Base-by-base conservation (phyloP, 495 filamentous ascomycete species). In the Aspergillus olivimuriae region DNA sequence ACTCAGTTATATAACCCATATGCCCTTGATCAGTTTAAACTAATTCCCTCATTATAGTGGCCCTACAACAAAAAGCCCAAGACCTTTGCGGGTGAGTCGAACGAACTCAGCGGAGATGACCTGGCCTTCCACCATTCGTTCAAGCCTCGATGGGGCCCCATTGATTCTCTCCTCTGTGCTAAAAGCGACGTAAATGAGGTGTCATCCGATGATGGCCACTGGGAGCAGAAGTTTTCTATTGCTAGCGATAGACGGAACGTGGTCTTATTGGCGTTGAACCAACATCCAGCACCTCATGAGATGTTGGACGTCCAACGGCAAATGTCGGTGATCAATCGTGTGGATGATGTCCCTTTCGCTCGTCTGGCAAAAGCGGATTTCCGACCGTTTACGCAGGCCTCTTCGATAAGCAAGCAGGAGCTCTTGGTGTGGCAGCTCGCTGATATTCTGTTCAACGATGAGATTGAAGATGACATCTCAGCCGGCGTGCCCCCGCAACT, bases 371-470 rank as follows among this genome's bases (percentile, higher is more conserved):
- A 53, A 26, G 44, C 57, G 21, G 57, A 70, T 24, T 55, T 71
- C 19, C 48, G 54, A 20, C 53, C 61, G 30, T 72, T 70, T 50
- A 31, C 57, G 21, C 51, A 68, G 55, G 51, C 62, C 41, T 49
- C 57, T 0, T 51, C 57, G 15, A 50, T 41, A 21, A 54, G 56
- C 5, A 57, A 64, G 15, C 52, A 62, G 35, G 69, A 73, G 49
- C 55, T 64, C 45, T 24, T 70, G 47, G 50, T 66, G 3, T 73
- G 70, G 70, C 61, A 66, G 34, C 73, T 96, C 41, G 84, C 86
- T n/a, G 81, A 83, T 38, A 76, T 95, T 21, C 75, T 98, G 15
- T 97, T 92, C 56, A 89, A 95, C 47, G 77, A 84, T 12, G 60
- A 76, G 6, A 60, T 73, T 5, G 65, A 75, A 28, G 60, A 69